Evolutionary conservation across 2,329 filamentous ascomycete genomes (phyloP), one percentile per base, ranked within the genome.

Genomic region (Aspergillus viridinutans): DNA sequence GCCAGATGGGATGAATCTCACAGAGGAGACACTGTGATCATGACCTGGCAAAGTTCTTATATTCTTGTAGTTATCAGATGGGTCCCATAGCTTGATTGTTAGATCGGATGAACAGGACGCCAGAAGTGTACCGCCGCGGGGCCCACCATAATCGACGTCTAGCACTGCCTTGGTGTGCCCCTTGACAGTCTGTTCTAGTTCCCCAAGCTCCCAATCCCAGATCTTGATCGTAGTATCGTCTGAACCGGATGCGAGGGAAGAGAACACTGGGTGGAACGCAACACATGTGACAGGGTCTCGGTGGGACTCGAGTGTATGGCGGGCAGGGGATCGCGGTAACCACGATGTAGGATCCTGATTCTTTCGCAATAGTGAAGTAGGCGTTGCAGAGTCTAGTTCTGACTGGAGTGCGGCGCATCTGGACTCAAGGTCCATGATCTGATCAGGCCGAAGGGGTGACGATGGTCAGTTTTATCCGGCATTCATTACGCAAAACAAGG

Each of bases 191-290:
- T 88, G 81, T 72, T 97, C 92, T 3, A 96, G 80, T 74, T 97
- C 92, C 50, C 93, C 93, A 25, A 95, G 77, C 69, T 97, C 92
- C 89, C 92, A 97, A 69, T 97, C 92, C 92, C 92, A 97, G 55
- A 97, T 92, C 69, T 97, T 97, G 73, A 97, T 96, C 7, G 90
- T 96, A 54, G 85, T 90, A 73, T 97, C 93, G 72, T 96, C 92
- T 8, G 92, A 95, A 17, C 90, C 92, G 0, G 91, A 94, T 9
- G 92, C 93, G 23, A 97, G 80, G 4, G 90, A 93, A 9, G 91
- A 93, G 75, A 96, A 97, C 32, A 94, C 82, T 0, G 92, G 92
- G 71, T 97, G 92, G 70, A 97, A 97, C 17, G 92, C 92, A 57
- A 97, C 86, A 68, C 90, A 92, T 56, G 88, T 96, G 58, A 97